Evolutionary conservation across 1,284 basidiomycete genomes (phyloP).

Genomic region (Phylloboletellus chloephorus): DNA sequence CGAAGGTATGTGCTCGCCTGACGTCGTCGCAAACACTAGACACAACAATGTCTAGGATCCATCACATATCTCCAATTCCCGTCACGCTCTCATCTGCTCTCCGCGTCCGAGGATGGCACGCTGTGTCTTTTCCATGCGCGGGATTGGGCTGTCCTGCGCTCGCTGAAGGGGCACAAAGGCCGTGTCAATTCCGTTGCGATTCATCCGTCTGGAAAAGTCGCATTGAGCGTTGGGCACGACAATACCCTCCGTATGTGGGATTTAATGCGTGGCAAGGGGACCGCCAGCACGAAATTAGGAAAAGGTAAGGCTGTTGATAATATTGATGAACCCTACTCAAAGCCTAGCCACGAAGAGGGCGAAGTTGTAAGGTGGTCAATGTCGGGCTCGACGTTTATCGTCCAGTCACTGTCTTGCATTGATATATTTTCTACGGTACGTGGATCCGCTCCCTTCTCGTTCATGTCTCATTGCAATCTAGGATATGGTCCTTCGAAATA

Average conservation of each 20-base stretch:
- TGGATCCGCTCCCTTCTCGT: slow-evolving; percentile 5
- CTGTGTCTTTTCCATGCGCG: slow-evolving; percentile 87
- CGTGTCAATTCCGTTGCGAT: slow-evolving; percentile 86
- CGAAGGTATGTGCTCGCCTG: slow-evolving; percentile 57
- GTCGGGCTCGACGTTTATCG: slow-evolving; percentile 70
- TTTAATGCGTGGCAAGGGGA: slow-evolving; percentile 89
- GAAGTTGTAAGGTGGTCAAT: slow-evolving; percentile 83
- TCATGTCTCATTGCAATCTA: slow-evolving; percentile 27
- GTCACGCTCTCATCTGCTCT: slow-evolving; percentile 82
- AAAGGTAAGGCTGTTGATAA: slow-evolving; percentile 51
- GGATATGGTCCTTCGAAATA: slow-evolving; percentile 69
- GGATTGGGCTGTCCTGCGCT: slow-evolving; percentile 88
- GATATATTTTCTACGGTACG: slow-evolving; percentile 78
- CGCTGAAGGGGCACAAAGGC: slow-evolving; percentile 90
- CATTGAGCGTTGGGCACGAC: slow-evolving; percentile 88
- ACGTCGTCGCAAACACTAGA: neutral
- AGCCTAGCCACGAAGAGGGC: slow-evolving; percentile 53
- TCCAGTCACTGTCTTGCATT: slow-evolving; percentile 72
- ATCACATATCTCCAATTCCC: slow-evolving; percentile 89
- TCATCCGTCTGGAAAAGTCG: slow-evolving; percentile 90
- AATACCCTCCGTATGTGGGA: slow-evolving; percentile 96
- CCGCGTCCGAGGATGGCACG: slow-evolving; percentile 86
- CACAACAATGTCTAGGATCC: slow-evolving; percentile 51
- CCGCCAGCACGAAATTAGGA: slow-evolving; percentile 82
- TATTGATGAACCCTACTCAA: slow-evolving; percentile 12